Conservation (phyloP, 352 stramenopile species). For the Peronospora farinosa region DNA sequence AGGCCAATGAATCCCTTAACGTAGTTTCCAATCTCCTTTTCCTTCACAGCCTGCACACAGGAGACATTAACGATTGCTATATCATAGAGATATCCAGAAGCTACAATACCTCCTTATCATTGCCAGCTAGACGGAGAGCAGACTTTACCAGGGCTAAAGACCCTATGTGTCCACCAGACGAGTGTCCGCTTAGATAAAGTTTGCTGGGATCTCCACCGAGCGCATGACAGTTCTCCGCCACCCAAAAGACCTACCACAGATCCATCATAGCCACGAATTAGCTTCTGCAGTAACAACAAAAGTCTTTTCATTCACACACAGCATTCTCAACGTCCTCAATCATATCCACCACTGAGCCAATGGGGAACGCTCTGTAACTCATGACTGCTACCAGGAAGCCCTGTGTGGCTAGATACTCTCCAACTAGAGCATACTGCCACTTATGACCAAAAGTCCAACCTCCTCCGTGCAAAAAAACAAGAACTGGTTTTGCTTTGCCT, state of each 20-base stretch:
- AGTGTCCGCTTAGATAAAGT: conserved; percentile 62
- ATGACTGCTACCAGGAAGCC: conserved; percentile 80
- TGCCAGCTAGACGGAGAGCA: conserved; percentile 30
- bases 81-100: neutral
- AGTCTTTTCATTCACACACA: conserved; percentile 22
- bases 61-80: neutral
- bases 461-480: conserved; percentile 90
- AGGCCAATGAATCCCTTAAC: conserved; percentile 63
- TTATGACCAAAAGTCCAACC: conserved; percentile 78
- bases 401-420: conserved; percentile 46
- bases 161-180: conserved; percentile 52
- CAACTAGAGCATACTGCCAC: conserved; percentile 71
- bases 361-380: conserved; percentile 89
- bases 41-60: conserved; percentile 9
- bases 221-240: conserved; percentile 34
- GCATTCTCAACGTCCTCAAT: conserved; percentile 78
- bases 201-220: conserved; percentile 45
- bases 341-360: conserved; percentile 80
- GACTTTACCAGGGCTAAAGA: conserved; percentile 54
- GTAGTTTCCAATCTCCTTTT: conserved; percentile 28
- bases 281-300: neutral
- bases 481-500: conserved; percentile 41
- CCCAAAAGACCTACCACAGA: conserved; percentile 45
- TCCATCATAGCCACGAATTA: conserved; percentile 2
- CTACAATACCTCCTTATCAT: conserved; percentile 13